Base-by-base conservation (phyloP, 2,329 filamentous ascomycete genomes). In the Exophiala sp. region DNA sequence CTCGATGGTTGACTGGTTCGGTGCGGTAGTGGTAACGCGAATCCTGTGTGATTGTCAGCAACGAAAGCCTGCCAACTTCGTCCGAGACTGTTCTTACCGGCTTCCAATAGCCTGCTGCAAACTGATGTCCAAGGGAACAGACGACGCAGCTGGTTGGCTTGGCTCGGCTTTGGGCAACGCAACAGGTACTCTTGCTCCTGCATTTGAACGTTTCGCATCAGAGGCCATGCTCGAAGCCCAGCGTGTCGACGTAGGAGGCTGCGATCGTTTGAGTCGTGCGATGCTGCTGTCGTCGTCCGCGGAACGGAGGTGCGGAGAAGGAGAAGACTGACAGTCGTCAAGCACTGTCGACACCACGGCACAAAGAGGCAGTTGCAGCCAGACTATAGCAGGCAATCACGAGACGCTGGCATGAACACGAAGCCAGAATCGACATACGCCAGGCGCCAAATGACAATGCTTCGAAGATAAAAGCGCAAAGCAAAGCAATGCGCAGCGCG, bases 41-140 rank as follows among this genome's bases (percentile, higher is more conserved):
- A 85, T 73, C 54, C 82, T 85, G 66, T 51, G 29, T 47, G 40
- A 40, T 38, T 54, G 43, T 58, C 12, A 54, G 52, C 59, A 63
- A 18, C 69, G 69, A 5, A 80, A 78, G 60, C 78, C 78, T 0
- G 62, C 51, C 0, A 69, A 70, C 7, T 29, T 8, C 1, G 73
- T 73, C 0, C 9, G 21, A n/a, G 7, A 24, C 11, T 38, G 21
- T 66, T 78, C 16, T 68, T 71, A 52, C 57, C 66, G 16, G 71
- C 72, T 61, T 60, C 83, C 83, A 66, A 86, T 78, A 46, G 79
- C 79, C 69, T 79, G 81, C 68, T 76, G 79, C 65, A 86, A 69
- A 47, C 76, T 76, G 52, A 76, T 76, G 52, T 83, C 77, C 42
- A 75, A 67, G 64, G 78, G 72, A 5, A 60, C 54, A 61, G 77